Conservation (phyloP, 2,329 filamentous ascomycete species). For the Sporothrix pallida region DNA sequence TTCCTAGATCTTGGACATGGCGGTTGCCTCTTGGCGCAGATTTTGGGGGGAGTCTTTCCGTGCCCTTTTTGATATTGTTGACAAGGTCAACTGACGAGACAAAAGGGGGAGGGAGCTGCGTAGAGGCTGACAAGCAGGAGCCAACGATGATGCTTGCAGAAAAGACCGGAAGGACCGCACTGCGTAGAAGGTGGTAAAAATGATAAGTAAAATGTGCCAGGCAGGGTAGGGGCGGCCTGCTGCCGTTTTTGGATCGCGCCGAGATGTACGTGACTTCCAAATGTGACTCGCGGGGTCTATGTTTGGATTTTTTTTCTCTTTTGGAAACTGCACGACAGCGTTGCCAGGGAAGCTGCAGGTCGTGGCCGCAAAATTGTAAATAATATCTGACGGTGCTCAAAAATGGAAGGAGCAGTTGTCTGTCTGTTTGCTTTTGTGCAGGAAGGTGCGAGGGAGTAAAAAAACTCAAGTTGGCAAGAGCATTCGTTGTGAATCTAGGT, state of each 20-base stretch:
- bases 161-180: slow-evolving; percentile 2
- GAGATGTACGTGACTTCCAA: not conserved
- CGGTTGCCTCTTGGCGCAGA: slow-evolving; percentile 37
- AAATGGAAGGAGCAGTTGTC: slow-evolving; percentile 27
- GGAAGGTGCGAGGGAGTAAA: slow-evolving; percentile 20
- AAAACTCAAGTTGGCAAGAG: slow-evolving; percentile 15
- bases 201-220: not conserved
- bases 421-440: not conserved
- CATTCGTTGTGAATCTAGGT: slow-evolving; percentile 5
- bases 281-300: not conserved
- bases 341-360: slow-evolving; percentile 5
- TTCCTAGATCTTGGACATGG: slow-evolving; percentile 42
- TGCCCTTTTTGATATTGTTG: slow-evolving; percentile 5
- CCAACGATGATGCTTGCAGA: not conserved
- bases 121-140: slow-evolving; percentile 13
- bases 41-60: not conserved
- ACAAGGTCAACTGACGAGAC: not conserved
- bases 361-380: not conserved
- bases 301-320: not conserved
- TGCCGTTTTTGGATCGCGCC: slow-evolving; percentile 1
- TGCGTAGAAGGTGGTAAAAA: slow-evolving; percentile 6
- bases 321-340: not conserved
- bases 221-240: not conserved
- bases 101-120: not conserved
- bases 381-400: not conserved